Base-by-base conservation (phyloP, 495 filamentous ascomycete genomes). In the Tuber aestivum region DNA sequence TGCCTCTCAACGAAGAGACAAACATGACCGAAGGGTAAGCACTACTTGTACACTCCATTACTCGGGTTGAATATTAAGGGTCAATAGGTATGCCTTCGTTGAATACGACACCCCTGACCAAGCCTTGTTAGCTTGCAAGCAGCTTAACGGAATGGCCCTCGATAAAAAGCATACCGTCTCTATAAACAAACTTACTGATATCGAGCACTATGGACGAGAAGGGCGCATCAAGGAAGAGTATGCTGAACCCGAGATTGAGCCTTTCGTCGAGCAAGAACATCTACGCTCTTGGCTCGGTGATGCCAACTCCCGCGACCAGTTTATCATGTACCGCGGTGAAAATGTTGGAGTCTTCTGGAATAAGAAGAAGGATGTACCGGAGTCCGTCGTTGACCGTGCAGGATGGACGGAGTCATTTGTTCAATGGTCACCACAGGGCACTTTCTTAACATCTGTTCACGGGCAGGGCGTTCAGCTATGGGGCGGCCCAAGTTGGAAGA, bases 341-440 rank as follows among this genome's bases (percentile, higher is more conserved):
- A 90, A 91, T 74, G 95, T 99, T 27, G 94, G 93, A 69, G 92
- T 99, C 0, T 97, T 93, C 87, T 97, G 94, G 95, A 97, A 97
- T 86, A 95, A 93, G 88, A 95, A 97, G 86, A 93, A 90, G 85
- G 95, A 97, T 75, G 82, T 87, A 0, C 94, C 95, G 21, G 95
- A 98, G 86, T 89, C 89, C 65, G 89, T 97, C 41, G 91, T 99
- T 72, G 94, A 98, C 81, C 91, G 95, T 75, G 88, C 89, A 82
- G 91, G 95, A 86, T 99, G 95, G 95, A 99, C 95, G 76, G 96
- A 99, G 84, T 90, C 91, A 50, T 98, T 98, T 83, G 91, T 98
- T 45, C 93, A 97, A 86, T 99, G 95, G 95, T 97, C 95, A 69
- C 95, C 95, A 35, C 89, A 92, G 82, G 95, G 95, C 74, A 97